These are phyloP conservation scores for Musa schizocarpa DNA, from an alignment of 176 grass and related monocot genomes.

Conservation along the genomic window DNA sequence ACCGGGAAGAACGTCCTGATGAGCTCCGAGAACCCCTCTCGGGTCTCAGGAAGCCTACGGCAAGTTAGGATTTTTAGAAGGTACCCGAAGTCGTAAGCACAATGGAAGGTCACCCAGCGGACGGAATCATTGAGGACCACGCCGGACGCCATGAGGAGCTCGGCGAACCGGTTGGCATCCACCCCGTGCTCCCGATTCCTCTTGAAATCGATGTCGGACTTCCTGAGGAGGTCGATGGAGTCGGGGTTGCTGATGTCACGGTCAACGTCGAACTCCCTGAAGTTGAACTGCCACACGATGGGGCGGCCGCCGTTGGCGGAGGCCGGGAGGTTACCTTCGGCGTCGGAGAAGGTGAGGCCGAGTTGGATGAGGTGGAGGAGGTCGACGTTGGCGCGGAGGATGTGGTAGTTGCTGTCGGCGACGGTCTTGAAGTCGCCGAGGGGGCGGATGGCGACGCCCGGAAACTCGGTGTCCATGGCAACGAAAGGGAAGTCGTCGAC, in stretches of 20 bases:
- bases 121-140: slow-evolving; percentile 1
- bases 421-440: slow-evolving; percentile 10
- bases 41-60: not conserved
- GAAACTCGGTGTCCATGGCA: slow-evolving; percentile 8
- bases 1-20: not conserved
- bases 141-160: slow-evolving; percentile 1
- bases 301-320: not conserved
- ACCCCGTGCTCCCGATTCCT: not conserved
- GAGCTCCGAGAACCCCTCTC: not conserved
- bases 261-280: not conserved
- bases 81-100: not conserved
- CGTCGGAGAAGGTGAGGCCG: slow-evolving; percentile 3
- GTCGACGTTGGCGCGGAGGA: slow-evolving; percentile 9
- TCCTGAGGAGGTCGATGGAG: not conserved
- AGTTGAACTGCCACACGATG: not conserved
- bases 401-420: not conserved
- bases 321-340: not conserved
- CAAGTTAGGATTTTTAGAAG: slow-evolving; percentile 2
- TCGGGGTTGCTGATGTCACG: not conserved
- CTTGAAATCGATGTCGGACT: not conserved
- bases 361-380: slow-evolving; percentile 13
- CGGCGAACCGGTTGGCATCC: not conserved
- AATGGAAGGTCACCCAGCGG: not conserved
- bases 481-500: slow-evolving; percentile 13
- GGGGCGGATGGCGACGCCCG: slow-evolving; percentile 11